These are phyloP conservation scores for Trichoderma sp. DNA, from an alignment of 2,329 filamentous ascomycete species.

Conservation along the genomic window DNA sequence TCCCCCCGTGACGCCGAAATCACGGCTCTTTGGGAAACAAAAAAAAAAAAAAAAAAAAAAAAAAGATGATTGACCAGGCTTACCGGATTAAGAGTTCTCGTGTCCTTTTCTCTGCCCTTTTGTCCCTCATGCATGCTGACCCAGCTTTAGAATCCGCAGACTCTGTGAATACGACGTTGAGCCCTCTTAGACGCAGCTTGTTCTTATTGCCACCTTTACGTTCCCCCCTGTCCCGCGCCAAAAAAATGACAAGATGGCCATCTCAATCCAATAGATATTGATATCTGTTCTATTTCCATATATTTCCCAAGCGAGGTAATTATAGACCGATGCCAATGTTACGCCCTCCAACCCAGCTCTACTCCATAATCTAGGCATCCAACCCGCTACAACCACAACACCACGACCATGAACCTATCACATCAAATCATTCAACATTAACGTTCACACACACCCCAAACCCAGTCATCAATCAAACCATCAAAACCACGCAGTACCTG, in stretches of 20 bases:
- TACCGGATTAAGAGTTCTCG: not conserved
- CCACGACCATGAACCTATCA: constrained; percentile 9
- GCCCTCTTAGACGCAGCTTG: not conserved
- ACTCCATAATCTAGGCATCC: constrained; percentile 11
- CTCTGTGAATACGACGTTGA: not conserved
- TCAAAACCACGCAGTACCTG: not conserved
- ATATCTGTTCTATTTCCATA: not conserved
- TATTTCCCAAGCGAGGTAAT: not conserved
- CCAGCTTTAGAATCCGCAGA: too few species aligned
- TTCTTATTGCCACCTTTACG: not conserved
- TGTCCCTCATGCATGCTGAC: not conserved
- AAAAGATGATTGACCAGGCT: not conserved
- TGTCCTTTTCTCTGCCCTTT: not conserved
- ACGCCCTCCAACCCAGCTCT: not conserved
- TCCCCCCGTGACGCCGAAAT: not conserved
- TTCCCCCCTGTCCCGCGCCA: too few species aligned
- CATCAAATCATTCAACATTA: not conserved
- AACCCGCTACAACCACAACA: not conserved
- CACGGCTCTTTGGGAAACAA: not conserved
- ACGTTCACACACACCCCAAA: not conserved
- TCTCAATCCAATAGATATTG: not conserved
- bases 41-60: not conserved
- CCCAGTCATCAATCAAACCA: not conserved
- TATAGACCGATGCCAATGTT: not conserved
- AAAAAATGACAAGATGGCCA: not conserved